A percentile compares a stretch with the other conserved stretches of the same genome.
phyloP scores from a whole-genome alignment of 2,329 filamentous ascomycete genomes.

The Phialemoniopsis sp. region DNA sequence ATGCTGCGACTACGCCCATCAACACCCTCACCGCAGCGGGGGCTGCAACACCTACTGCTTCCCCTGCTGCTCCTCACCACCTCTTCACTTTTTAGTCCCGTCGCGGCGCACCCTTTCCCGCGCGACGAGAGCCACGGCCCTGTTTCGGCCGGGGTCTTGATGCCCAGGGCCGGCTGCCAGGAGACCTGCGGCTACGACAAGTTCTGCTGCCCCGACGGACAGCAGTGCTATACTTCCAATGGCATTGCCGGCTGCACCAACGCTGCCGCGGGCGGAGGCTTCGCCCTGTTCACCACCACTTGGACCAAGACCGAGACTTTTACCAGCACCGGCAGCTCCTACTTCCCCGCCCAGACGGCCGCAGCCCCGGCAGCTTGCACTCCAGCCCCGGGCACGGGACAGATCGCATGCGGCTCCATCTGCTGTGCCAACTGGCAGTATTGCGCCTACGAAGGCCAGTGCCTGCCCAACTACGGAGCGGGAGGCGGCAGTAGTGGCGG shows the following conservation, averaged over 20 bases:
- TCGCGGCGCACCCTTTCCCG: slow-evolving; percentile 43
- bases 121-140: slow-evolving; percentile 41
- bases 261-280: slow-evolving; percentile 20
- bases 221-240: slow-evolving; percentile 47
- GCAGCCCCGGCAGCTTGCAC: slow-evolving; percentile 42
- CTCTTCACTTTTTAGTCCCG: slow-evolving; percentile 10
- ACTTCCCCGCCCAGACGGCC: slow-evolving; percentile 35
- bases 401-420: slow-evolving; percentile 61
- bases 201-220: slow-evolving; percentile 46
- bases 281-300: slow-evolving; percentile 45
- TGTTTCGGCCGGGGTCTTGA: slow-evolving; percentile 43
- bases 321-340: slow-evolving; percentile 55
- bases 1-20: slow-evolving; percentile 26
- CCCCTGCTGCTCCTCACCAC: slow-evolving; percentile 32
- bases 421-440: slow-evolving; percentile 70
- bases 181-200: slow-evolving; percentile 50
- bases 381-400: slow-evolving; percentile 39
- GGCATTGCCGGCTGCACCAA: slow-evolving; percentile 46
- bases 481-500: slow-evolving; percentile 30
- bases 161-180: slow-evolving; percentile 42
- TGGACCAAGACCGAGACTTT: slow-evolving; percentile 58
- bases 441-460: slow-evolving; percentile 57
- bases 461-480: slow-evolving; percentile 41
- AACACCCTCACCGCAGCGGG: slow-evolving; percentile 8
- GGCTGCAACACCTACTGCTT: slow-evolving; percentile 17